Evolutionary conservation across 148 eudicot genomes (phyloP).

Genomic region (Rhododendron vialii): DNA sequence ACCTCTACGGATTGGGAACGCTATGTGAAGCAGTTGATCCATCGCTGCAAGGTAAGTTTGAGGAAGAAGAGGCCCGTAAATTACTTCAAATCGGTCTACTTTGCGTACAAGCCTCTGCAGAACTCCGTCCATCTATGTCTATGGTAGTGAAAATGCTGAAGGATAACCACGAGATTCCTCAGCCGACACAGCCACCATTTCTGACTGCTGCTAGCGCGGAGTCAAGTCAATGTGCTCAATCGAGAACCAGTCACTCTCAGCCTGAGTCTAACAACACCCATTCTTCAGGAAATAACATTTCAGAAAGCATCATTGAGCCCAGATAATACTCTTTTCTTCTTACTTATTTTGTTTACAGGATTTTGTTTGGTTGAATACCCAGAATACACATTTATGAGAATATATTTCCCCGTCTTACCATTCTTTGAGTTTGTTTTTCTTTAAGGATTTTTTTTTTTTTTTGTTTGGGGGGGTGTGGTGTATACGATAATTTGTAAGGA

Average conservation of each 20-base stretch:
- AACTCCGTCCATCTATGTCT: slow-evolving; percentile 43
- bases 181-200: slow-evolving; percentile 47
- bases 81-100: slow-evolving; percentile 37
- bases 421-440: neutral
- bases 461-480: no score
- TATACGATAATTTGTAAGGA: neutral
- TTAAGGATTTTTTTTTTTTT: no score
- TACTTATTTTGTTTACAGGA: neutral
- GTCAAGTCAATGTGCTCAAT: neutral
- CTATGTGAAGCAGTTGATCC: slow-evolving; percentile 32
- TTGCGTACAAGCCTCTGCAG: slow-evolving; percentile 48
- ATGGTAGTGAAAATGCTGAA: slow-evolving; percentile 33
- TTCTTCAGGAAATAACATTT: slow-evolving; percentile 14
- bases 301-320: slow-evolving; percentile 30
- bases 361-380: neutral
- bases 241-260: neutral
- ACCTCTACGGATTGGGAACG: slow-evolving; percentile 21
- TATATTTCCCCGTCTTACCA: neutral
- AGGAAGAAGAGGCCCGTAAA: slow-evolving; percentile 27
- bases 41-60: slow-evolving; percentile 24
- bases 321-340: slow-evolving; percentile 8
- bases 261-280: slow-evolving; percentile 5
- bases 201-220: slow-evolving; percentile 24
- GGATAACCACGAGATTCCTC: slow-evolving; percentile 16
- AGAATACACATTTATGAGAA: neutral